These are phyloP conservation scores for Diaporthe nobilis DNA, from an alignment of 2,329 filamentous ascomycete species.

Conservation along the genomic window DNA sequence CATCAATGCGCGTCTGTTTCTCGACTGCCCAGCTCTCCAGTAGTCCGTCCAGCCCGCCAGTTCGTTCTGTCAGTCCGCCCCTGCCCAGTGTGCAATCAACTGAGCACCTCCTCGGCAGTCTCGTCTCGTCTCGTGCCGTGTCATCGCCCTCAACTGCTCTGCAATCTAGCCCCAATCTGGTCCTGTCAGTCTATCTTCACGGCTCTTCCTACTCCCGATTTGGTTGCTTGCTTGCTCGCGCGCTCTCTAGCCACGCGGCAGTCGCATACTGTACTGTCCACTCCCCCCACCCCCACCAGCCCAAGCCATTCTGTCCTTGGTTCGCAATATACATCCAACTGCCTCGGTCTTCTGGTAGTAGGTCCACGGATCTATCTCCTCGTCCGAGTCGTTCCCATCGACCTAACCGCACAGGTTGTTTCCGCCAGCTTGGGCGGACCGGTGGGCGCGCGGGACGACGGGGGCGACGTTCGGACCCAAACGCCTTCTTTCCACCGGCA, in stretches of 20 bases:
- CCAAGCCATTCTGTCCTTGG: not conserved
- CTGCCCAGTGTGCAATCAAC: not conserved
- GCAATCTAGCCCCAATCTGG: constrained; percentile 33
- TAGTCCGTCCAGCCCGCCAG: not conserved
- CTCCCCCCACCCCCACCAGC: not conserved
- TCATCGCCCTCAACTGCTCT: constrained; percentile 20
- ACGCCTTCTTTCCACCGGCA: constrained; percentile 22
- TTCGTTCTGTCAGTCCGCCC: not conserved
- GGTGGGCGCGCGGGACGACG: constrained; percentile 15
- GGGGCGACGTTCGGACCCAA: constrained; percentile 15
- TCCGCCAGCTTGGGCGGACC: constrained; percentile 29
- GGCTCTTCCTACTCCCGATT: constrained; percentile 12
- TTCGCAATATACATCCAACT: constrained; percentile 2
- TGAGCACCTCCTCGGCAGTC: constrained; percentile 1
- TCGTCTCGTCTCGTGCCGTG: constrained; percentile 36
- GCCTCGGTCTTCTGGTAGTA: not conserved
- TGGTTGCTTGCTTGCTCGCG: constrained; percentile 13
- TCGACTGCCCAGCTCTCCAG: not conserved
- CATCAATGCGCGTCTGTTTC: constrained; percentile 26
- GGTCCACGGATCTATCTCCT: not conserved
- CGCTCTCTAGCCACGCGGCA: constrained; percentile 24
- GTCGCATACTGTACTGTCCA: constrained; percentile 1
- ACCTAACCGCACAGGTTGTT: not conserved
- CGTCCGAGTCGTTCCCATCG: constrained; percentile 13
- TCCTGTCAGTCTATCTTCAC: not conserved